phyloP scores from a whole-genome alignment of 1,284 basidiomycete species.

The Dichomitus squalens region DNA sequence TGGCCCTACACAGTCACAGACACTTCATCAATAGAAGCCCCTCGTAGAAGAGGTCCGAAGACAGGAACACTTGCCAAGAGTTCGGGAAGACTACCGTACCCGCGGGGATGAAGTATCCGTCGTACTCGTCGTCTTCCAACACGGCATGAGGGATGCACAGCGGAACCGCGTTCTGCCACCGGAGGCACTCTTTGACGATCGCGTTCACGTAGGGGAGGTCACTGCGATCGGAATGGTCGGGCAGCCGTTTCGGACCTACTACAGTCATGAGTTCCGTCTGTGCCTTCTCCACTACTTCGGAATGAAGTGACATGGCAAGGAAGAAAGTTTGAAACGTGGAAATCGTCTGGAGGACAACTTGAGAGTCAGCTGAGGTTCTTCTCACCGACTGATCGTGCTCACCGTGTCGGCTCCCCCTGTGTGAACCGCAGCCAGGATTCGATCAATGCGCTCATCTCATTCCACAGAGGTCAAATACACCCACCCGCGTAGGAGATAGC shows the following conservation, averaged over 20 bases:
- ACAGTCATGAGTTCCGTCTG: constrained; percentile 14
- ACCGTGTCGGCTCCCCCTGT: constrained; percentile 27
- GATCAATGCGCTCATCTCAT: not conserved
- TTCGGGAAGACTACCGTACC: constrained; percentile 27
- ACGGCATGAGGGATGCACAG: constrained; percentile 16
- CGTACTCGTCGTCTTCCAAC: constrained; percentile 23
- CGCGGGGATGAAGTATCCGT: constrained; percentile 27
- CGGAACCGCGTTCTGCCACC: constrained; percentile 19
- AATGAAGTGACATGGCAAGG: constrained; percentile 22
- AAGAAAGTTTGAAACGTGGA: constrained; percentile 23
- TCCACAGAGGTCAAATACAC: not conserved
- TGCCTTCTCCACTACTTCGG: constrained; percentile 13
- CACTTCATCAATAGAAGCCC: not conserved
- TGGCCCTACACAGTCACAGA: not conserved
- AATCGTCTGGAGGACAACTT: constrained; percentile 7
- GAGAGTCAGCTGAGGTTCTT: not conserved
- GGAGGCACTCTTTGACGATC: constrained; percentile 23
- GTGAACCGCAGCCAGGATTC: not conserved
- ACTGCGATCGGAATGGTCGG: constrained; percentile 14
- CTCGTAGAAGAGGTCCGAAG: not conserved
- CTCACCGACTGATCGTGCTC: not conserved
- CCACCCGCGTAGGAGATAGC: constrained; percentile 26
- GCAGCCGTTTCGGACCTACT: constrained; percentile 18
- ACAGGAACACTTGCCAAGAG: constrained; percentile 14
- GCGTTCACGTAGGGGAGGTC: constrained; percentile 19